Base-by-base conservation (phyloP, 306 rosid species). In the Inga oerstediana region DNA sequence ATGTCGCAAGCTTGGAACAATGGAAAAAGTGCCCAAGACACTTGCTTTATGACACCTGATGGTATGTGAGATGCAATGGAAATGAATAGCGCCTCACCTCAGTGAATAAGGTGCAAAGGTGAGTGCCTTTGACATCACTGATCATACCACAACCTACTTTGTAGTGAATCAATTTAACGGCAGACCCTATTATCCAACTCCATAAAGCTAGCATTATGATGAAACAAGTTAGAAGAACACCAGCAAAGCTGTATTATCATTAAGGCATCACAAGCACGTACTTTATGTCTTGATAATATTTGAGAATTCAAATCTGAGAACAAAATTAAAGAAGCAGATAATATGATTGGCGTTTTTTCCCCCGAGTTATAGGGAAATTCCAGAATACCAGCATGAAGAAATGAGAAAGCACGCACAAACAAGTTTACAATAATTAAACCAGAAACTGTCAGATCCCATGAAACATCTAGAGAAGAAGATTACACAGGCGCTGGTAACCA, bases 401-500 rank as follows among this genome's bases (percentile, higher is more conserved):
- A 24, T 61, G 32, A 24, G 32, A 9, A 10, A 69, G 30, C 27
- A 44, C 17, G 19, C 4, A 49, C 17, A n/a, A 7, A 5, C 30
- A 72, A n/a, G 75, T 70, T n/a, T 70, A 20, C 1, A 41, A 20
- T n/a, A 70, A 70, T 14, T 39, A 43, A 43, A 22, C 17, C 52
- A 70, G 75, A 43, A 30, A 41, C 19, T 39, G 51, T 70, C 56
- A 72, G 20, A 45, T 24, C 10, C 56, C 27, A 44, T 10, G 37
- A 64, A 22, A 72, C 56, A 72, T 44, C 14, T 1, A 69, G 68
- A 77, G 46, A 59, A 79, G 30, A 56, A 84, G 24, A 72, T 87
- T 89, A 95, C 98, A 86, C 41, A 95, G 85, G 84, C 91, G 94
- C 75, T 91, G 92, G 91, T 95, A 93, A 79, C 82, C 88, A 72